These are phyloP conservation scores for Basidiobolus meristosporus DNA, from an alignment of 371 early-diverging fungal genomes.

Conservation along the genomic window DNA sequence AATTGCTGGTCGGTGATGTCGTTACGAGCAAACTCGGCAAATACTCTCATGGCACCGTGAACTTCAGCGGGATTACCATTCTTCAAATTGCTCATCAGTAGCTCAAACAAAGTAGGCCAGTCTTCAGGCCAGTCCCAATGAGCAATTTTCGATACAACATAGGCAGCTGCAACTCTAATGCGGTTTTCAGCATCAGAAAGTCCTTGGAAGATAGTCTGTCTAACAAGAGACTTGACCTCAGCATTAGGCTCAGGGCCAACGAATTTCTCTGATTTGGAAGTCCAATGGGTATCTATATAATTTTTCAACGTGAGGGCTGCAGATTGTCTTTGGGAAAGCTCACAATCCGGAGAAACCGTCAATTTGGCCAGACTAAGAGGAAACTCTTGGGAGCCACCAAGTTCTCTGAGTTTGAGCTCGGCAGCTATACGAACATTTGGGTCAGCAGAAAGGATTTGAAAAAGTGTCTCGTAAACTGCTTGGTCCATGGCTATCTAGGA, in stretches of 20 bases:
- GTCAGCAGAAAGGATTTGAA: too few relatives aligned
- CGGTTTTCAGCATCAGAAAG: conserved; percentile 28
- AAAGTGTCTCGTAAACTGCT: too few relatives aligned
- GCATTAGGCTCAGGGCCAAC: conserved; percentile 27
- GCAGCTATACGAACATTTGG: too few relatives aligned
- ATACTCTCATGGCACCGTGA: conserved; percentile 75
- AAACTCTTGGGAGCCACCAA: too few relatives aligned
- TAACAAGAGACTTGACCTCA: conserved; percentile 21
- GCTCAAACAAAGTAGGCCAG: conserved; percentile 81
- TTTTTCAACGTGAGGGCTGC: conserved; percentile 63
- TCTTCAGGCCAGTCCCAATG: conserved; percentile 85
- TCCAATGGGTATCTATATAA: conserved; percentile 66
- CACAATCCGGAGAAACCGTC: too few relatives aligned
- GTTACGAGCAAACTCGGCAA: too few relatives aligned
- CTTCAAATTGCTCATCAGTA: conserved; percentile 45
- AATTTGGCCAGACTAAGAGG: too few relatives aligned
- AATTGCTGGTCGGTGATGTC: conserved; percentile 76
- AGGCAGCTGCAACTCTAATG: conserved; percentile 45
- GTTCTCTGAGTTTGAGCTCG: too few relatives aligned
- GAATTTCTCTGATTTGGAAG: conserved; percentile 30
- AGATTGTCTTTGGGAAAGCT: too few relatives aligned
- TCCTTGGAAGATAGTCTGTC: conserved; percentile 25
- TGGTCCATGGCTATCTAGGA: too few relatives aligned
- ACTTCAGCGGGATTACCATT: conserved; percentile 46
- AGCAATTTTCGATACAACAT: conserved; percentile 72